These are phyloP conservation scores for Neocucurbitaria cava DNA, from an alignment of 2,329 filamentous ascomycete species.

Conservation along the genomic window DNA sequence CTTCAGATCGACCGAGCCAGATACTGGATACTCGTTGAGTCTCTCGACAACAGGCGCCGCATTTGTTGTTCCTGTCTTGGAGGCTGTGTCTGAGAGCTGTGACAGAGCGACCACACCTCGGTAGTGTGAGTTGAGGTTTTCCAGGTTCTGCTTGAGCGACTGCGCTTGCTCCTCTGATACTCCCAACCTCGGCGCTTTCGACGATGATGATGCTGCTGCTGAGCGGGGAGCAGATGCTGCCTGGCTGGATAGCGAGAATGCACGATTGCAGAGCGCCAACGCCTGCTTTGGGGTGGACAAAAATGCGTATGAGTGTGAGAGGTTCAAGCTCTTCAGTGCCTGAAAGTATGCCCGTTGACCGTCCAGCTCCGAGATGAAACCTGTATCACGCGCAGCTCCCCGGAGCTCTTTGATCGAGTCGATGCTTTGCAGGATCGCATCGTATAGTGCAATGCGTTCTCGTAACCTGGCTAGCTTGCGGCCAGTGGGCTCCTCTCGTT, in stretches of 20 bases:
- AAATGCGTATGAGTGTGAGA: conserved; percentile 83
- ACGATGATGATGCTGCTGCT: conserved; percentile 35
- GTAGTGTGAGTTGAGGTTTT: conserved; percentile 77
- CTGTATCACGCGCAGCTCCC: conserved; percentile 83
- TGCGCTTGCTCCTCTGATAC: conserved; percentile 67
- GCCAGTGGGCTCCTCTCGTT: conserved; percentile 71
- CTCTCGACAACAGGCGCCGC: conserved; percentile 73
- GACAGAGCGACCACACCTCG: conserved; percentile 86
- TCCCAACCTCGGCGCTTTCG: conserved; percentile 68
- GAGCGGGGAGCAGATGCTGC: conserved; percentile 54
- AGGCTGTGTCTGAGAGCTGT: conserved; percentile 62
- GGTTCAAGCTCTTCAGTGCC: conserved; percentile 84
- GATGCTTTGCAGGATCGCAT: conserved; percentile 87
- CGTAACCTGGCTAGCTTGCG: conserved; percentile 80
- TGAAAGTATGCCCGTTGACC: conserved; percentile 83
- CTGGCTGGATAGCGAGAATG: conserved; percentile 66
- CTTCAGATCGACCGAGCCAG: conserved; percentile 70
- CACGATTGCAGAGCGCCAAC: conserved; percentile 81
- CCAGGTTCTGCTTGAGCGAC: conserved; percentile 68
- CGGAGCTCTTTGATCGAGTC: conserved; percentile 89
- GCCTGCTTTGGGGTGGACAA: conserved; percentile 76
- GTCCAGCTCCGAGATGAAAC: conserved; percentile 78
- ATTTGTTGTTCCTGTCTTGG: conserved; percentile 53
- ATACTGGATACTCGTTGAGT: conserved; percentile 75
- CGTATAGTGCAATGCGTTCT: conserved; percentile 88